Base-by-base conservation (phyloP, 306 rosid genomes). In the Fragaria nilgerrensis region DNA sequence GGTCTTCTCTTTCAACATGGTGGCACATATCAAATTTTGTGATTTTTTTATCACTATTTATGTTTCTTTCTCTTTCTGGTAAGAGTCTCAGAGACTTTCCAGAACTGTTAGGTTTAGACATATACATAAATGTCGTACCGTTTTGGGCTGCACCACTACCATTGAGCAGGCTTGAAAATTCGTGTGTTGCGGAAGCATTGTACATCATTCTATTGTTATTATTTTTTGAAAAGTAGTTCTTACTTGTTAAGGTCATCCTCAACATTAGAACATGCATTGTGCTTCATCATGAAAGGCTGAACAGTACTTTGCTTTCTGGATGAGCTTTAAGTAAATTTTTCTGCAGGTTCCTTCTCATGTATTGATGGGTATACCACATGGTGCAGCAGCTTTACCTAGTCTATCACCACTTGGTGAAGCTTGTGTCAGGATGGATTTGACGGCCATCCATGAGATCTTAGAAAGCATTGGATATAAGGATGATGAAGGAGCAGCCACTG, bases 401-500 rank as follows among this genome's bases (percentile, higher is more conserved):
- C 85, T 89, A 67, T 82, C 99, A 58, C 91, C 92, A 0, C 90
- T 95, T 55, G 99, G 92, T 61, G 97, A 92, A 81, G 97, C 97
- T 78, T 95, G 97, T 81, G 71, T 80, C 45, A 84, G 97, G 80
- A 87, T 25, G 90, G 99, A 95, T 87, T 87, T 95, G 85, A 89
- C 99, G 10, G 90, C 94, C 72, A 77, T 95, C 69, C 97, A 95
- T 41, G 97, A 92, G 85, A 85, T 92, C 88, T 62, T 95, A 82
- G 99, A 95, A 82, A 88, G 88, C 82, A 76, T 86, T 72, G 96
- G 95, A 74, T 95, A 92, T 73, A 95, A 89, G 87, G 99, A 95
- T 23, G 99, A 95, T 48, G 99, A 95, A 84, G 99, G 99, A 44
- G 81, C 97, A 61, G 93, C 96, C 50, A 87, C 96, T 20, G 97